Evolutionary conservation across 2,329 filamentous ascomycete genomes (phyloP).

Genomic region (Xylaria sp.): DNA sequence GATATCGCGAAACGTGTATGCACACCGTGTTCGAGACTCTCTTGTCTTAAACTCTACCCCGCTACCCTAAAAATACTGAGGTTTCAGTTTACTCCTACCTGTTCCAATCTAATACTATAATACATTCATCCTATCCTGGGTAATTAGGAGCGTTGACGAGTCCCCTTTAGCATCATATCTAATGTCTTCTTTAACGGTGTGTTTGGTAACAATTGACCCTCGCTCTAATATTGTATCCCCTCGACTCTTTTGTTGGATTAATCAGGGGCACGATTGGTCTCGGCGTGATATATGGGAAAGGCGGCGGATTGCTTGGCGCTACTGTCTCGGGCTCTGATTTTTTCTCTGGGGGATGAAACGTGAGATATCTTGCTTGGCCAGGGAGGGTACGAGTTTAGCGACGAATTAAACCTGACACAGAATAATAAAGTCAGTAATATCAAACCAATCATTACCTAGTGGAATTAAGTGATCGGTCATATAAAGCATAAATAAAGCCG

Average conservation of each 20-base stretch:
- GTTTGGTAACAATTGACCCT: not conserved
- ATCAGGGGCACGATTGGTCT: not conserved
- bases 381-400: not conserved
- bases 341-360: not conserved
- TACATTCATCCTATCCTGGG: not conserved
- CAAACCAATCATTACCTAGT: not conserved
- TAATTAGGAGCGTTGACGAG: too few relatives aligned
- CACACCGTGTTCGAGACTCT: not conserved
- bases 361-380: not conserved
- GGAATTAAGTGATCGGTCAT: not conserved
- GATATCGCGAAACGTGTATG: not conserved
- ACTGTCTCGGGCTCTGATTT: not conserved
- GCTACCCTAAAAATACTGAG: not conserved
- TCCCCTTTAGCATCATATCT: not conserved
- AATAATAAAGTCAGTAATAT: not conserved
- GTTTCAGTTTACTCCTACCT: not conserved
- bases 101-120: not conserved
- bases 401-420: not conserved
- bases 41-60: not conserved
- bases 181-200: not conserved
- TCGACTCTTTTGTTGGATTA: not conserved
- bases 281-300: not conserved
- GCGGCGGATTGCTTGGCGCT: slow-evolving; percentile 6
- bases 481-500: not conserved
- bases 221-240: not conserved